Conservation (phyloP, 768 basidiomycete species). For the Rubroboletus pulcherrimus region DNA sequence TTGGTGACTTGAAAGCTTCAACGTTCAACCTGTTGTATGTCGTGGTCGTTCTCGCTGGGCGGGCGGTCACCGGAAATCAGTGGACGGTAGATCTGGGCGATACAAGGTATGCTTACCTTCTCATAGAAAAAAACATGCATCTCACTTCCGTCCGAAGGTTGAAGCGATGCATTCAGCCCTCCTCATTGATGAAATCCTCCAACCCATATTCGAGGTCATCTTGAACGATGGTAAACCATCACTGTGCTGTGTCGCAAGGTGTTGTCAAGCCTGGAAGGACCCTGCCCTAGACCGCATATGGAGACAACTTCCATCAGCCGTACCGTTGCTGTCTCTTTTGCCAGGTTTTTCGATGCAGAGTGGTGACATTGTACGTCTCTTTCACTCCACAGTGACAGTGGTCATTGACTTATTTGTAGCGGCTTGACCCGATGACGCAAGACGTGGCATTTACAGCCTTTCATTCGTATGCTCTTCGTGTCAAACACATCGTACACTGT, state of each 20-base stretch:
- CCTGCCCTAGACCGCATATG: conserved; percentile 48
- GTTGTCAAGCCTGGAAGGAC: conserved; percentile 45
- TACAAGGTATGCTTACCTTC: conserved; percentile 5
- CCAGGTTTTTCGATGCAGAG: conserved; percentile 16
- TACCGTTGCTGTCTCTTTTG: conserved; percentile 39
- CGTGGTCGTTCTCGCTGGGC: not conserved
- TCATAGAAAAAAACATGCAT: not conserved
- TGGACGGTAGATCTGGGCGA: not conserved
- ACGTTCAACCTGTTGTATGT: not conserved
- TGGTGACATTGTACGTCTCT: conserved; percentile 11
- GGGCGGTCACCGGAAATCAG: not conserved
- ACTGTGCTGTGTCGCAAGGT: conserved; percentile 37
- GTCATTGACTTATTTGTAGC: conserved; percentile 8
- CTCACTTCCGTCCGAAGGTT: not conserved
- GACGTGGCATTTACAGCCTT: conserved; percentile 6
- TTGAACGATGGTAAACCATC: conserved; percentile 27
- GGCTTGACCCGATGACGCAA: conserved; percentile 2
- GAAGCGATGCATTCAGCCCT: conserved; percentile 42
- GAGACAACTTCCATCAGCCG: conserved; percentile 38
- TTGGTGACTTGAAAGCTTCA: not conserved
- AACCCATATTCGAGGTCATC: conserved; percentile 37
- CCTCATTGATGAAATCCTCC: conserved; percentile 48
- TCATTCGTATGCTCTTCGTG: conserved; percentile 22
- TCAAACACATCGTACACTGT: conserved; percentile 22
- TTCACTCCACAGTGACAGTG: not conserved